Conservation (phyloP, 2,329 filamentous ascomycete species). For the Clarireedia sp. region DNA sequence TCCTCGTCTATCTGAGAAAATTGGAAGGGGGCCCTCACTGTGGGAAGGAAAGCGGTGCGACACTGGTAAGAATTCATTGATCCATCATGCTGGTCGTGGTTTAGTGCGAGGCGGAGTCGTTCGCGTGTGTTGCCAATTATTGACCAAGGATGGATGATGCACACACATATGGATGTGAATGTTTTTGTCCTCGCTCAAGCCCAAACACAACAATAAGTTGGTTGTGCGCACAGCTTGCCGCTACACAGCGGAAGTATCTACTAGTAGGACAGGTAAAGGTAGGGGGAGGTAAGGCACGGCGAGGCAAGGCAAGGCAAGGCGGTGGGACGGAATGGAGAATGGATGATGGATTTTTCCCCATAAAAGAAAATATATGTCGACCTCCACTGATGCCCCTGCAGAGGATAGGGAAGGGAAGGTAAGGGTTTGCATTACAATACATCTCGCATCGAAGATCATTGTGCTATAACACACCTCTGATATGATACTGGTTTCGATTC, state of each 20-base stretch:
- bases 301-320: background rate
- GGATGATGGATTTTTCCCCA: background rate
- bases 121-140: slow-evolving; percentile 4
- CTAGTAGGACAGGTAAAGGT: too few relatives aligned
- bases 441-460: background rate
- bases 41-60: background rate
- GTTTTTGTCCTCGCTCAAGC: background rate
- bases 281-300: background rate
- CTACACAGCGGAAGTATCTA: too few relatives aligned
- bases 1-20: slow-evolving; percentile 6
- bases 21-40: background rate
- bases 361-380: background rate
- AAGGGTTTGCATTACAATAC: background rate
- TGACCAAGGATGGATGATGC: background rate
- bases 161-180: background rate
- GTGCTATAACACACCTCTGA: background rate
- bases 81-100: slow-evolving; percentile 9
- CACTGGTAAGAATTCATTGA: slow-evolving; percentile 9
- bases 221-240: background rate
- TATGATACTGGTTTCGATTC: background rate
- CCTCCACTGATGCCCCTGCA: background rate
- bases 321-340: background rate
- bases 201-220: background rate
- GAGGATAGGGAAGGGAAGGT: background rate
- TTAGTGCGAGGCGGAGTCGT: slow-evolving; percentile 12